Percentiles rank a stretch among this genome's conserved stretches.
phyloP scores from a whole-genome alignment of 805 yeast species.

The Millerozyma miso region DNA sequence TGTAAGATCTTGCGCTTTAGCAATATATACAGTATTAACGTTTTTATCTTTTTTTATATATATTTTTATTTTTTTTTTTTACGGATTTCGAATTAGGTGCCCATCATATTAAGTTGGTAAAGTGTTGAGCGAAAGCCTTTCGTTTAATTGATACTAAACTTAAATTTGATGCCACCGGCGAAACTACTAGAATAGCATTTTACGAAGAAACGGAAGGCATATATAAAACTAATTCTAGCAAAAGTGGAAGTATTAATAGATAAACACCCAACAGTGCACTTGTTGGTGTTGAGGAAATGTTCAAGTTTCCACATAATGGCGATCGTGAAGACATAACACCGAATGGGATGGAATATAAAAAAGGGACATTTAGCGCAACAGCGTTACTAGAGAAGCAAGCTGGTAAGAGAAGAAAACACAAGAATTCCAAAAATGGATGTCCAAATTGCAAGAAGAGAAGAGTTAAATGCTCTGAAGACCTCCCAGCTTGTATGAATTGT shows the following conservation, averaged over 20 bases:
- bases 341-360: background rate
- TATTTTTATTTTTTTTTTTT: no score
- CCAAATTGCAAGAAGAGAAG: slow-evolving; percentile 46
- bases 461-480: slow-evolving; percentile 44
- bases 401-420: slow-evolving; percentile 23
- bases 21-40: background rate
- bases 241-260: no score
- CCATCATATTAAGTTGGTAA: background rate
- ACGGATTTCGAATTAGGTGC: background rate
- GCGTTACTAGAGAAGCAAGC: background rate
- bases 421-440: slow-evolving; percentile 43
- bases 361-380: background rate
- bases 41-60: no score
- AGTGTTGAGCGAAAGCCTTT: no score
- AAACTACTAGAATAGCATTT: no score
- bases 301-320: background rate
- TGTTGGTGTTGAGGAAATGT: background rate
- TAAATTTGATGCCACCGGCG: no score
- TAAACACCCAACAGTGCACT: background rate
- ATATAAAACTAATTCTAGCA: no score
- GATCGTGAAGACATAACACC: background rate
- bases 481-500: slow-evolving; percentile 38
- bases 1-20: background rate
- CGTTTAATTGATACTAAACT: no score
- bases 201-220: no score